These are phyloP conservation scores for Eucalyptus curtisii DNA, from an alignment of 345 rosid species.

Conservation along the genomic window DNA sequence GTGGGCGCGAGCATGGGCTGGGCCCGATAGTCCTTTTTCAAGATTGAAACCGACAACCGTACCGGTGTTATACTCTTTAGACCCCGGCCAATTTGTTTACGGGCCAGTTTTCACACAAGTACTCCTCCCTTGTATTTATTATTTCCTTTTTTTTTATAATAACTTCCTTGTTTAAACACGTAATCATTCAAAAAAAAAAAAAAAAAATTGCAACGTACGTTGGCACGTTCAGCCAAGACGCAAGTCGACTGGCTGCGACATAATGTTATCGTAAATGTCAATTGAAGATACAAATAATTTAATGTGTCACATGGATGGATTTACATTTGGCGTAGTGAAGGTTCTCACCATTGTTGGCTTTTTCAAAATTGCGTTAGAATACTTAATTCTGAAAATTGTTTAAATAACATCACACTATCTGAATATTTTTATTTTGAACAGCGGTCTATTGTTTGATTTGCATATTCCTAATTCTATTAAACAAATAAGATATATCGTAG, in stretches of 20 bases:
- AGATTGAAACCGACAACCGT: background rate
- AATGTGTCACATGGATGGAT: accelerated
- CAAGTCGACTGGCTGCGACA: background rate
- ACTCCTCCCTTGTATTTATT: background rate
- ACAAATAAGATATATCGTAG: background rate
- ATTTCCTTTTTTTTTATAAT: background rate
- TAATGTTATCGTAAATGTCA: background rate
- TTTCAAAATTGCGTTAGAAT: background rate
- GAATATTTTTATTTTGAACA: too few species aligned
- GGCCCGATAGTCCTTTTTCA: background rate
- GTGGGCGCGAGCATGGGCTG: background rate
- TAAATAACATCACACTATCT: background rate
- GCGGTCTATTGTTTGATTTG: background rate
- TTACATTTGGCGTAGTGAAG: accelerated
- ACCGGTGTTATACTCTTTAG: background rate
- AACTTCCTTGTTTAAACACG: background rate
- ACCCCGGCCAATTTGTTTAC: background rate
- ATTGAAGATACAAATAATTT: background rate
- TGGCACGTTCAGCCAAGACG: background rate
- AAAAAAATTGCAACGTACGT: background rate
- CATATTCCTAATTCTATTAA: background rate
- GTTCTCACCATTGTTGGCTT: background rate
- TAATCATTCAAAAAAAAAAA: background rate
- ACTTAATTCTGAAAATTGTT: background rate
- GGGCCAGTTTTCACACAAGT: background rate